Evolutionary conservation across 202 grass and related monocot genomes (phyloP), one percentile per base, ranked within the genome.

Genomic region (Elaeis oleifera): DNA sequence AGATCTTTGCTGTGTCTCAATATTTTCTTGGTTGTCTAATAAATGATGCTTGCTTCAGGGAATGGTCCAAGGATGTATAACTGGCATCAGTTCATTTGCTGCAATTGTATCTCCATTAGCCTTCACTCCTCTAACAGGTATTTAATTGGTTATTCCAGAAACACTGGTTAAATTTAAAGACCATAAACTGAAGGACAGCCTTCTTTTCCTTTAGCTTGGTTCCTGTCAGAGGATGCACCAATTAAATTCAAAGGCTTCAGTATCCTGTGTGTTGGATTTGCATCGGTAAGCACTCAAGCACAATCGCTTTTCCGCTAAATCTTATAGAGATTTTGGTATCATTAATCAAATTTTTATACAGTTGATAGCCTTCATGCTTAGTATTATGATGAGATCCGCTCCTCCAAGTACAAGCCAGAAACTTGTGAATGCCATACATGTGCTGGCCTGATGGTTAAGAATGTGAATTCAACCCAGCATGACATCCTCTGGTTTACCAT

Each of bases 241-340:
- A 90, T 78, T 75, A 56, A 79, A 49, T 82, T 95, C 54, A 95
- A 82, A 80, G 90, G 90, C 56, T 90, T 95, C 67, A 95, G 90
- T 62, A 59, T 95, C 50, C 82, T 83, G 58, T 95, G 86, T 54
- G 83, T 83, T 66, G 90, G 80, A 73, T 90, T 95, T 64, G 75
- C 63, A 64, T 80, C 50, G 60, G 86, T 95, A 90, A 53, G 86
- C 27, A 61, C 5, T 55, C 15, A 20, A 61, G 59, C 16, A 18
- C 22, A 64, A 60, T 20, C 54, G 76, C 17, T 32, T 53, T 32
- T 4, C 21, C 54, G 49, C 20, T 24, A 36, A 44, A 17, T 26
- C 60, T 23, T 13, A 16, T 1, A 14, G 17, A 53, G 26, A 15
- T 51, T 60, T 28, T 8, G 29, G 13, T 25, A 15, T 36, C 59